phyloP scores from a whole-genome alignment of 2,329 filamentous ascomycete species.

The Botrytis squamosa region DNA sequence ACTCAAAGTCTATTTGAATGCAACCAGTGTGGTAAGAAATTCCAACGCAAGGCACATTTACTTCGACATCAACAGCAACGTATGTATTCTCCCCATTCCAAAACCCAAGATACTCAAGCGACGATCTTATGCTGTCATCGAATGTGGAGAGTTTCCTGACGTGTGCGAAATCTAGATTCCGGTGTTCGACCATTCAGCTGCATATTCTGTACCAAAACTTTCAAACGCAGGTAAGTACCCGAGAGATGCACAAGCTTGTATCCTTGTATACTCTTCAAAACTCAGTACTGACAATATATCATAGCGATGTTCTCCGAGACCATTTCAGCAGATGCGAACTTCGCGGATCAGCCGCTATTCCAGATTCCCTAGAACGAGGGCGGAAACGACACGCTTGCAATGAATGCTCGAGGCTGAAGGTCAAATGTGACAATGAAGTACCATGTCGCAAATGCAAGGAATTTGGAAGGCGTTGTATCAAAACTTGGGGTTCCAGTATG shows the following conservation, averaged over 20 bases:
- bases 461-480: conserved; percentile 38
- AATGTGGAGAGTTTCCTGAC: conserved; percentile 13
- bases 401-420: conserved; percentile 39
- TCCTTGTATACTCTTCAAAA: neutral
- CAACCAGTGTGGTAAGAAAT: conserved; percentile 39
- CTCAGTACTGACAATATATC: neutral
- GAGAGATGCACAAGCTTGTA: neutral
- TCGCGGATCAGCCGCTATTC: conserved; percentile 36
- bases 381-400: conserved; percentile 40
- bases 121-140: neutral
- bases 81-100: conserved; percentile 26
- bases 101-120: neutral
- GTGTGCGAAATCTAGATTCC: conserved; percentile 33
- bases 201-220: conserved; percentile 40
- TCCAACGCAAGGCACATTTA: conserved; percentile 40
- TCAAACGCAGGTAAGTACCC: conserved; percentile 38
- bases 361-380: conserved; percentile 38
- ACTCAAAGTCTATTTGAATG: conserved; percentile 38
- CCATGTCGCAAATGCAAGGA: conserved; percentile 39
- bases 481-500: conserved; percentile 31
- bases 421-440: conserved; percentile 39
- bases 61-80: conserved; percentile 39
- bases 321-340: conserved; percentile 39
- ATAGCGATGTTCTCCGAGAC: conserved; percentile 39
- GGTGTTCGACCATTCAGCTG: conserved; percentile 38